These are phyloP conservation scores for Edhazardia aedis DNA, from an alignment of 371 early-diverging fungal genomes.

Conservation along the genomic window DNA sequence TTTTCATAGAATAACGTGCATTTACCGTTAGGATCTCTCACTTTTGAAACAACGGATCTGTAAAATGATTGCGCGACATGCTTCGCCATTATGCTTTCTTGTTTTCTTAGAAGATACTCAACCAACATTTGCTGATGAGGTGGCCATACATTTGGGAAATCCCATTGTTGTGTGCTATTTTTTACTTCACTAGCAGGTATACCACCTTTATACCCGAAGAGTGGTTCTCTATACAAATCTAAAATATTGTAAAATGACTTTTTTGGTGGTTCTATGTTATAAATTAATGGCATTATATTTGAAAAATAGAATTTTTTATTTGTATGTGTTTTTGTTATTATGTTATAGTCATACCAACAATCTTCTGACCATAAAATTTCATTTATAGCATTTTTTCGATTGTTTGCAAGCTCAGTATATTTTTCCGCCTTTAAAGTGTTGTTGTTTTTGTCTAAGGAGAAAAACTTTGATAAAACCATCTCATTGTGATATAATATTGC, in stretches of 20 bases:
- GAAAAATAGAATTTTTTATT: background rate
- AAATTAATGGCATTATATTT: background rate
- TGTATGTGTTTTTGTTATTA: slow-evolving; percentile 9
- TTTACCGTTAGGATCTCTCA: background rate
- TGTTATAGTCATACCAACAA: slow-evolving; percentile 44
- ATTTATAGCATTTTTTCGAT: slow-evolving; percentile 36
- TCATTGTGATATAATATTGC: slow-evolving; percentile 56
- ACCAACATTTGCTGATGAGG: slow-evolving; percentile 44
- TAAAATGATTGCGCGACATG: slow-evolving; percentile 50
- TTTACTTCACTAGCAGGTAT: slow-evolving; percentile 49
- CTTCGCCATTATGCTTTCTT: slow-evolving; percentile 31
- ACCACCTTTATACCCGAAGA: slow-evolving; percentile 48
- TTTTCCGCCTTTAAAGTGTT: background rate
- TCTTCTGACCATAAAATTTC: slow-evolving; percentile 39
- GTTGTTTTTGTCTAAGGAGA: slow-evolving; percentile 21
- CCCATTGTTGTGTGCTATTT: slow-evolving; percentile 57
- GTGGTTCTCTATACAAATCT: background rate
- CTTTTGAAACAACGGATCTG: background rate
- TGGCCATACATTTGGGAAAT: slow-evolving; percentile 61
- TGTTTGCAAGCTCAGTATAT: slow-evolving; percentile 22
- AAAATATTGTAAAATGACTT: background rate
- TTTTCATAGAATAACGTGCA: slow-evolving; percentile 58
- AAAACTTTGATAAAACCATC: slow-evolving; percentile 49
- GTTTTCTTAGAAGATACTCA: background rate
- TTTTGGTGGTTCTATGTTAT: background rate